Evolutionary conservation across 2,329 filamentous ascomycete species (phyloP).

Genomic region (Penicillium sp.): DNA sequence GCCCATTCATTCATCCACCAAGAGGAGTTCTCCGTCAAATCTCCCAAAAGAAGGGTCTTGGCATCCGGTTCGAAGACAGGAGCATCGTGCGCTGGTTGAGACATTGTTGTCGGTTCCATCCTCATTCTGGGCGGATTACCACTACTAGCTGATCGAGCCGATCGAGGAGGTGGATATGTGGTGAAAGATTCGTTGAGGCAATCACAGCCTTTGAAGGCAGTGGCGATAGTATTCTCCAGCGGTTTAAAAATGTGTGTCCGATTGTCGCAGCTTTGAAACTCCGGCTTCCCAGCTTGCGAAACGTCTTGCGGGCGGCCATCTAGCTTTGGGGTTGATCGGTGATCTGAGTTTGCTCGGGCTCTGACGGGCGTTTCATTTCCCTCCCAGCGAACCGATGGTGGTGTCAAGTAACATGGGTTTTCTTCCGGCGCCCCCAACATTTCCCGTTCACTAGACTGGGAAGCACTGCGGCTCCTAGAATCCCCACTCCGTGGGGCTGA

Average conservation of each 20-base stretch:
- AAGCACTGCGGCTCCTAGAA: constrained; percentile 27
- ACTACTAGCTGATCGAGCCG: constrained; percentile 45
- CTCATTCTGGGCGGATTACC: constrained; percentile 38
- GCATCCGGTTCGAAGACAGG: constrained; percentile 65
- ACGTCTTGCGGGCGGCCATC: constrained; percentile 19
- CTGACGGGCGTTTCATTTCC: constrained; percentile 21
- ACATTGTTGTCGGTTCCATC: constrained; percentile 29
- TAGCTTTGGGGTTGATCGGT: constrained; percentile 22
- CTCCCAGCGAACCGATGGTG: constrained; percentile 15
- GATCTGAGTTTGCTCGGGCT: constrained; percentile 31
- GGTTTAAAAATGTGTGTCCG: constrained; percentile 64
- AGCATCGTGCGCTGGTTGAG: constrained; percentile 31
- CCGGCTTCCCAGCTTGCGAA: constrained; percentile 20
- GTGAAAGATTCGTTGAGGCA: constrained; percentile 76
- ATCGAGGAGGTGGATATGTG: constrained; percentile 44
- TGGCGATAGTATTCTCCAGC: constrained; percentile 73
- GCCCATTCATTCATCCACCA: constrained; percentile 71
- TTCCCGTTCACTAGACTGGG: constrained; percentile 24
- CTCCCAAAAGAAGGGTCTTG: constrained; percentile 69
- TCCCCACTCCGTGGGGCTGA: constrained; percentile 17
- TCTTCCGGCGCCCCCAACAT: constrained; percentile 14
- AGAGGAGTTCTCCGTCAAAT: constrained; percentile 74
- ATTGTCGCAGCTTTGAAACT: constrained; percentile 38
- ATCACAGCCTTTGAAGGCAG: constrained; percentile 65
- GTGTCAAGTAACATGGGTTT: constrained; percentile 17